phyloP scores from a whole-genome alignment of 177 flowering plant species.

The Tripterygium wilfordii region DNA sequence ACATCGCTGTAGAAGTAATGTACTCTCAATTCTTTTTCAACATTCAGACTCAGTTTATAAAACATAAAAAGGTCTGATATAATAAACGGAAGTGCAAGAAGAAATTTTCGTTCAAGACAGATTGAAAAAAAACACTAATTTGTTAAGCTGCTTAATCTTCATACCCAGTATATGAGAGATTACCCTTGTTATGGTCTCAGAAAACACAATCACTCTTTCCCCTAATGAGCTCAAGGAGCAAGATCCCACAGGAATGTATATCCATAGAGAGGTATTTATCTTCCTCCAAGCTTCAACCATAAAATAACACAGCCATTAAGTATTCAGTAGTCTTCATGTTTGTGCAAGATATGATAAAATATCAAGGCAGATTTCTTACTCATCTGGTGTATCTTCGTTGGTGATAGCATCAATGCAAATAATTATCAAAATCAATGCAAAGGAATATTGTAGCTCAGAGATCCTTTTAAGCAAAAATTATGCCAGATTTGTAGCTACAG shows the following conservation, averaged over 20 bases:
- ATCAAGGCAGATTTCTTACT: constrained; percentile 8
- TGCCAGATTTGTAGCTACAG: background rate
- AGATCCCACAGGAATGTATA: constrained; percentile 32
- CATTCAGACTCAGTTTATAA: too few species aligned
- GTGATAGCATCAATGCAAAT: constrained; percentile 19
- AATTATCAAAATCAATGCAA: too few species aligned
- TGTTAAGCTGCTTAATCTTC: background rate
- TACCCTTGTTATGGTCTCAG: constrained; percentile 6
- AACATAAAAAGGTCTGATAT: too few species aligned
- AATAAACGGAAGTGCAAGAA: too few species aligned
- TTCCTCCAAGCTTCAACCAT: too few species aligned
- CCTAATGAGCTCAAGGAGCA: constrained; percentile 38
- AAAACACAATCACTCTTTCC: constrained; percentile 16
- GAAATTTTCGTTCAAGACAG: background rate
- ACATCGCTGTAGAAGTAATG: too few species aligned
- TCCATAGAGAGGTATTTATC: constrained; percentile 18
- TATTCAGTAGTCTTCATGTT: too few species aligned
- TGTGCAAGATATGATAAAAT: background rate
- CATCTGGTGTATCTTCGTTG: constrained; percentile 2
- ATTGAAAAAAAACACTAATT: background rate
- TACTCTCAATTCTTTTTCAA: too few species aligned
- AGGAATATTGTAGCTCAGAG: too few species aligned
- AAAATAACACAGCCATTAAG: too few species aligned
- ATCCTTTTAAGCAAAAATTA: constrained; percentile 1
- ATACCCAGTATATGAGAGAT: constrained; percentile 29